Percentiles rank a stretch among this genome's conserved stretches.
Evolutionary conservation across 441 rosid species (phyloP).

Genomic region (Croton setiger): DNA sequence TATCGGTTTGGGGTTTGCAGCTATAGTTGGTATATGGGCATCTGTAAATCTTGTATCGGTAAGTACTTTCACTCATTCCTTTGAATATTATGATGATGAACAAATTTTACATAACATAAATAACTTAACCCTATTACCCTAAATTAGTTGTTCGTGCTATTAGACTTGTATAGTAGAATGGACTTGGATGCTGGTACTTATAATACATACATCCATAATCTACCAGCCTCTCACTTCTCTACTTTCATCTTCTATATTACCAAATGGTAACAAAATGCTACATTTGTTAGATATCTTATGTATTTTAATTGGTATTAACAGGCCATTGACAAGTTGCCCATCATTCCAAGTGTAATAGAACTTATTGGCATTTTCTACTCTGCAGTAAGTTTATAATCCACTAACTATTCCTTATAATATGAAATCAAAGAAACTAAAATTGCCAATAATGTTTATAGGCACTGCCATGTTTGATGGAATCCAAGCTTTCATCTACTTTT

Average conservation of each 20-base stretch:
- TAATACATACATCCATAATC: no score
- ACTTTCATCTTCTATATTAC: no score
- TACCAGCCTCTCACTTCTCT: no score
- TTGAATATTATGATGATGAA: neutral
- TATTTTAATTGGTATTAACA: slow-evolving; percentile 20
- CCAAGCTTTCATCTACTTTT: neutral
- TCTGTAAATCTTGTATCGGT: slow-evolving; percentile 65
- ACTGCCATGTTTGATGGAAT: neutral
- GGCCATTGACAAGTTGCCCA: slow-evolving; percentile 77
- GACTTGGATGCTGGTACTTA: no score
- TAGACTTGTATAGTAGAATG: neutral
- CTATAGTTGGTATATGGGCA: slow-evolving; percentile 71
- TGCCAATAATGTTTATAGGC: neutral
- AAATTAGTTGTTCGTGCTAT: neutral
- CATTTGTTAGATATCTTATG: slow-evolving; percentile 4
- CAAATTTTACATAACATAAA: neutral
- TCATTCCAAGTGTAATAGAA: slow-evolving; percentile 61
- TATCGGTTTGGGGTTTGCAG: slow-evolving; percentile 76
- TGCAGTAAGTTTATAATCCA: slow-evolving; percentile 41
- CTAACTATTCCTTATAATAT: neutral
- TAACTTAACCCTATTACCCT: neutral
- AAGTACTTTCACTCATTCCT: slow-evolving; percentile 18
- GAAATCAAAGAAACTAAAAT: slow-evolving; percentile 5
- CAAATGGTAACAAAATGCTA: neutral
- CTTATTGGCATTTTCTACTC: slow-evolving; percentile 72